Evolutionary conservation across 2,329 filamentous ascomycete species (phyloP), one percentile per base, ranked within the genome.

Genomic region (Ophiostoma novo-ulmi): DNA sequence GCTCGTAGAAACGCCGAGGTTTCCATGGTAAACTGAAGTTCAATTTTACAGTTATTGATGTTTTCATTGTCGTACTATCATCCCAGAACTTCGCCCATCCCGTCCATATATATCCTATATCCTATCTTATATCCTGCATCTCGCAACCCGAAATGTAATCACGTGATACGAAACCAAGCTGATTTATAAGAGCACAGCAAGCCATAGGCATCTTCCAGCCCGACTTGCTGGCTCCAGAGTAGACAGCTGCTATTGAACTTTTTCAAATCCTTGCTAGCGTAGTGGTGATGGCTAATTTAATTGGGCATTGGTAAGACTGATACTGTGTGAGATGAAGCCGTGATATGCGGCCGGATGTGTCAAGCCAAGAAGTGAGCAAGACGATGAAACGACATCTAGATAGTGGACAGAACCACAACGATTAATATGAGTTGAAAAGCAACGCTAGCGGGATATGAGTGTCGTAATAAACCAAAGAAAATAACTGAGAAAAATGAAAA

Each of bases 381-480:
- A 48, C 14, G 44, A 48, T 31, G 11, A 48, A 2, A n/a, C 44
- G n/a, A 48, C 17, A 5, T 48, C 44, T 2, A 48, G 20, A n/a
- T 48, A 7, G 5, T 48, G 17, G 44, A 48, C 44, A 48, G 17
- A n/a, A 39, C 38, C 10, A 39, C 38, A 13, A 13, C 10, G 38
- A 39, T 10, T 10, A 13, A 39, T 10, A 39, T 39, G 38, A 39
- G 2, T 39, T 20, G 1, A 39, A 65, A 65, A 65, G 63, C 63
- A 65, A 65, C 63, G 63, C 63, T 65, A 20, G 63, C 36, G n/a
- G 63, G 63, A 65, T 65, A 65, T 65, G 63, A 65, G 35, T 22
- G 61, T 38, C 63, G 36, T 65, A 39, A 39, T 31, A 65, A 41
- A 65, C 0, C 14, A 10, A 65, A n/a, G 8, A 65, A 22, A 13